These are phyloP conservation scores for Saturnispora hagleri DNA, from an alignment of 805 yeast species.

Conservation along the genomic window DNA sequence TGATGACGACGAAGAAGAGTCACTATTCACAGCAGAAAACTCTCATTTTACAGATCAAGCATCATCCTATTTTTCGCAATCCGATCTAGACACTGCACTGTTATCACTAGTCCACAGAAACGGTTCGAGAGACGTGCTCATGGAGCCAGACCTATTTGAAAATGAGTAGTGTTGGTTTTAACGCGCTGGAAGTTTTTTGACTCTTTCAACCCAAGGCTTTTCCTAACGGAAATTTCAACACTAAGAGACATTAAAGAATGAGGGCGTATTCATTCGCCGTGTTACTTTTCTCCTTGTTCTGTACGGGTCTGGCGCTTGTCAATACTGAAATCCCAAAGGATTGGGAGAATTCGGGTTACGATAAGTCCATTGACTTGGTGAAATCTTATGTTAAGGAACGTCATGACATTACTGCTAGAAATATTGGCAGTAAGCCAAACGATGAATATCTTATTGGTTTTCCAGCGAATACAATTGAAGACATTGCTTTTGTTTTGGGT, in stretches of 20 bases:
- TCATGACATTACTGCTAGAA: conserved; percentile 45
- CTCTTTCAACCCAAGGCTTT: background rate
- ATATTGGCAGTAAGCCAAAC: conserved; percentile 47
- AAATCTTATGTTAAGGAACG: conserved; percentile 60
- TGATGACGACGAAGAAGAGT: conserved; percentile 8
- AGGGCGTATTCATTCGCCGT: background rate
- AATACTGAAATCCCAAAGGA: background rate
- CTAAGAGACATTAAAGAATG: background rate
- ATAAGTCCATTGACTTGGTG: conserved; percentile 53
- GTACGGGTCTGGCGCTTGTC: background rate
- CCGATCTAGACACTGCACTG: background rate
- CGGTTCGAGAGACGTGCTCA: conserved; percentile 4
- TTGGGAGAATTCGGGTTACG: conserved; percentile 52
- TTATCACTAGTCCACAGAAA: background rate
- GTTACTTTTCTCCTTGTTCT: background rate
- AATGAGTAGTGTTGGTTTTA: background rate
- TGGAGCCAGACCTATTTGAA: background rate
- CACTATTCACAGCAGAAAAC: background rate
- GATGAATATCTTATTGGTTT: conserved; percentile 49
- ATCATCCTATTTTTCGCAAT: background rate
- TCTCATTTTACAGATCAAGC: background rate
- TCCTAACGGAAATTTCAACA: background rate
- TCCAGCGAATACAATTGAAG: conserved; percentile 34
- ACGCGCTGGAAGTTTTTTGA: background rate
- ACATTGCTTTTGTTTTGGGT: conserved; percentile 22